Conservation (phyloP, 1,284 basidiomycete genomes). For the Melanopsichium pennsylvanicum region DNA sequence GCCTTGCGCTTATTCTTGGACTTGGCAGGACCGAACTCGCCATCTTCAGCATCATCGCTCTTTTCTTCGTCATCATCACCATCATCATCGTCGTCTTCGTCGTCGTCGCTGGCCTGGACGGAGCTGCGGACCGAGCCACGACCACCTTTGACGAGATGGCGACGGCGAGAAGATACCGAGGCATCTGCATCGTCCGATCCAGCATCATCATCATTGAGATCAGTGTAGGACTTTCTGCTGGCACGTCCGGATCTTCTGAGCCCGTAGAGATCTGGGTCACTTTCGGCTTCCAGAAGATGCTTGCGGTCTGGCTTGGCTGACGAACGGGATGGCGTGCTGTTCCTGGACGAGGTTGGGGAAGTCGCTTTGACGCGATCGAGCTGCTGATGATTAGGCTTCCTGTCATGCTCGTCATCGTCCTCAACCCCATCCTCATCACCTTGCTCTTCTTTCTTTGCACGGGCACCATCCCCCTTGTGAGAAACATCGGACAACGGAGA, state of each 20-base stretch:
- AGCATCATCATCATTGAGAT: constrained; percentile 38
- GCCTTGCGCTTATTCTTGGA: constrained; percentile 25
- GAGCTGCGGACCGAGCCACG: constrained; percentile 35
- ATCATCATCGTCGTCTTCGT: constrained; percentile 68
- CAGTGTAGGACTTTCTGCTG: constrained; percentile 49
- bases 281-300: constrained; percentile 52
- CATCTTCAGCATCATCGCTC: constrained; percentile 75
- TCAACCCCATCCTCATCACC: neutral
- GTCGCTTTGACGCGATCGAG: constrained; percentile 28
- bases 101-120: constrained; percentile 64
- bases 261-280: constrained; percentile 65
- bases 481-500: constrained; percentile 38
- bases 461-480: constrained; percentile 7
- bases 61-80: constrained; percentile 73
- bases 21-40: constrained; percentile 26
- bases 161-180: constrained; percentile 32
- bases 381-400: constrained; percentile 30
- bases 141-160: constrained; percentile 33
- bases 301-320: constrained; percentile 41
- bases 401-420: constrained; percentile 9
- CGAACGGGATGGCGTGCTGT: constrained; percentile 38
- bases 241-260: constrained; percentile 66
- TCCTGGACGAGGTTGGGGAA: constrained; percentile 28
- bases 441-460: constrained; percentile 3
- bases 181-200: constrained; percentile 30